These are phyloP conservation scores for Phytopythium oedochilum DNA, from an alignment of 352 stramenopile species.

Conservation along the genomic window DNA sequence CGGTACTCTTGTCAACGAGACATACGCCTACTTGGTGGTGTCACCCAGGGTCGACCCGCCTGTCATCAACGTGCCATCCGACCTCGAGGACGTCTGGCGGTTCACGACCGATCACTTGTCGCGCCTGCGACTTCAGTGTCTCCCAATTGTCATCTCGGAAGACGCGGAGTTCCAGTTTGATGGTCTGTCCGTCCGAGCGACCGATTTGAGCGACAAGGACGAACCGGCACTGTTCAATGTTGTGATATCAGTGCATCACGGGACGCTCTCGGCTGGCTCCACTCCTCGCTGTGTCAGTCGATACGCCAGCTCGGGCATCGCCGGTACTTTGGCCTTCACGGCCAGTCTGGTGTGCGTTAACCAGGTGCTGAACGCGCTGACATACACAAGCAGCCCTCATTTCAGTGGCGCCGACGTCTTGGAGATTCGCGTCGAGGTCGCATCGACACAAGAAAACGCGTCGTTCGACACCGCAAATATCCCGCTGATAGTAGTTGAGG, in stretches of 20 bases:
- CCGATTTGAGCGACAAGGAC: slow-evolving; percentile 13
- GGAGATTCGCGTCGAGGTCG: slow-evolving; percentile 20
- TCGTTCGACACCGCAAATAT: slow-evolving; percentile 28
- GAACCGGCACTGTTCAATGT: slow-evolving; percentile 14
- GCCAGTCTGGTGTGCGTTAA: slow-evolving; percentile 32
- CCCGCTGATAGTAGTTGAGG: slow-evolving; percentile 36
- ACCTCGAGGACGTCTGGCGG: slow-evolving; percentile 13
- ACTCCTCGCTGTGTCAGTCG: slow-evolving; percentile 17
- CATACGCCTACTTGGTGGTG: slow-evolving; percentile 32
- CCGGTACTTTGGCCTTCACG: slow-evolving; percentile 15
- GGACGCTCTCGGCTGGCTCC: slow-evolving; percentile 13
- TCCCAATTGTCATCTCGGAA: slow-evolving; percentile 37
- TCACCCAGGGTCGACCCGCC: slow-evolving; percentile 23
- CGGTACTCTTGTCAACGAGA: slow-evolving; percentile 14
- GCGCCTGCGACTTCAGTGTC: slow-evolving; percentile 27
- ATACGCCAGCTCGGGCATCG: slow-evolving; percentile 4
- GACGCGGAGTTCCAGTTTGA: slow-evolving; percentile 26
- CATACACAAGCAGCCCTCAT: slow-evolving; percentile 37
- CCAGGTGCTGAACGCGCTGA: slow-evolving; percentile 21
- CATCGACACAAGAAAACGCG: not conserved
- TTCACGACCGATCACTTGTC: slow-evolving; percentile 45
- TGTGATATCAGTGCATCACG: slow-evolving; percentile 26
- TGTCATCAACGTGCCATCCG: slow-evolving; percentile 34
- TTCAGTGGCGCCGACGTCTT: slow-evolving; percentile 44
- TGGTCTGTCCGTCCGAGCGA: slow-evolving; percentile 30